These are phyloP conservation scores for Lathyrus oleraceus DNA, from an alignment of 306 rosid species.

Conservation along the genomic window DNA sequence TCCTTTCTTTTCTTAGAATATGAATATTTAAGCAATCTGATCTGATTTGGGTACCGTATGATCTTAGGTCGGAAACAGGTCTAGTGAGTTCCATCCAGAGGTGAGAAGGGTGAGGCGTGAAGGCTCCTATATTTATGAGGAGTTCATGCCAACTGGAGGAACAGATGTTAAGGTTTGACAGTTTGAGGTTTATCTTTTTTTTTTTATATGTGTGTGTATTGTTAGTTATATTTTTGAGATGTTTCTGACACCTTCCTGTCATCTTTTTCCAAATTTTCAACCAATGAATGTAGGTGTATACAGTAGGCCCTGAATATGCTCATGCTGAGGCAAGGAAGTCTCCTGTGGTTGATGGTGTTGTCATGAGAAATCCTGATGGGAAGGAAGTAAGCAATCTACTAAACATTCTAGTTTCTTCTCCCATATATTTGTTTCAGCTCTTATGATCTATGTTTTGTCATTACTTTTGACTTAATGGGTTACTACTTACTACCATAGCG, in stretches of 20 bases:
- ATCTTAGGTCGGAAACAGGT: slow-evolving; percentile 89
- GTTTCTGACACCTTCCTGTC: not conserved
- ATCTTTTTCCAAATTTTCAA: slow-evolving; percentile 31
- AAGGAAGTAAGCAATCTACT: slow-evolving; percentile 70
- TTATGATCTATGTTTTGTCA: slow-evolving; percentile 23
- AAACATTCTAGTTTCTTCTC: slow-evolving; percentile 22
- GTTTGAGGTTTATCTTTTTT: slow-evolving; percentile 33
- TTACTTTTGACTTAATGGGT: slow-evolving; percentile 15
- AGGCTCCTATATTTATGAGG: slow-evolving; percentile 97
- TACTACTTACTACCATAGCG: not conserved
- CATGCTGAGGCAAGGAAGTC: slow-evolving; percentile 99
- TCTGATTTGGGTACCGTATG: slow-evolving; percentile 34
- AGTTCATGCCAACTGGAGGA: slow-evolving; percentile 98
- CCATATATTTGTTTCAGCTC: slow-evolving; percentile 24
- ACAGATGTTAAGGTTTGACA: slow-evolving; percentile 93
- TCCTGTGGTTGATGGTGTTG: slow-evolving; percentile 99
- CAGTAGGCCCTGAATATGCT: slow-evolving; percentile 97
- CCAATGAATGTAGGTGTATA: slow-evolving; percentile 69
- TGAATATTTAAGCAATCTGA: slow-evolving; percentile 22
- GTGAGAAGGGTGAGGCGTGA: slow-evolving; percentile 96
- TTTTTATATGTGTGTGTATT: slow-evolving; percentile 6
- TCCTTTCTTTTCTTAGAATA: slow-evolving; percentile 2
- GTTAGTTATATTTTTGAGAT: not conserved
- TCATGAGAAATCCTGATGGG: slow-evolving; percentile 98
- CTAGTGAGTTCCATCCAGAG: slow-evolving; percentile 95